Percentiles rank a stretch among this genome's conserved stretches.
These are phyloP conservation scores for Russula sp. DNA, from an alignment of 768 basidiomycete species.

Conservation along the genomic window DNA sequence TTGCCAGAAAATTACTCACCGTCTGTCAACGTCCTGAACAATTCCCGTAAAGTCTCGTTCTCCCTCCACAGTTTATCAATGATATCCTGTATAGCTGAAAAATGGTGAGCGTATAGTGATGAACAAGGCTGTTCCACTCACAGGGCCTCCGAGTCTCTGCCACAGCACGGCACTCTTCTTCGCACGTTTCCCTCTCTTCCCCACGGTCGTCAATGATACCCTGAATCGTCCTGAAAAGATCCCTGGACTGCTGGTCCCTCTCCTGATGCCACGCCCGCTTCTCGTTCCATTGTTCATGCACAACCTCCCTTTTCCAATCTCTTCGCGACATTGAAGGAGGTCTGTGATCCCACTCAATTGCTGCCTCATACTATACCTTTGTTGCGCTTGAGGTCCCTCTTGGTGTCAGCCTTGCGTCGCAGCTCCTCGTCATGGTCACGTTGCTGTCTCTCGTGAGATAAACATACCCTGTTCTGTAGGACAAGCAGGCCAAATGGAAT, in stretches of 20 bases:
- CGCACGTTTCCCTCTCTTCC: conserved; percentile 43
- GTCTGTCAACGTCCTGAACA: conserved; percentile 50
- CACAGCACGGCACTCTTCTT: conserved; percentile 47
- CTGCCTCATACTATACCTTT: no score
- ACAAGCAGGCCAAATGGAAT: no score
- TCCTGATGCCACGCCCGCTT: conserved; percentile 53
- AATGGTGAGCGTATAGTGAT: conserved; percentile 20
- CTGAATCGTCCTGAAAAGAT: conserved; percentile 56
- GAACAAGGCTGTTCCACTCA: conserved; percentile 29
- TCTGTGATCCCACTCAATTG: no score
- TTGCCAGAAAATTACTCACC: conserved; percentile 36
- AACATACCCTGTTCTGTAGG: no score
- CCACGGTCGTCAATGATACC: conserved; percentile 53
- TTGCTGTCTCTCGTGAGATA: no score
- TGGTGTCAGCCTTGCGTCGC: no score
- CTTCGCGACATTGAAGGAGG: no score
- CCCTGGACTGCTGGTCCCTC: conserved; percentile 52
- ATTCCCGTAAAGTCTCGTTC: conserved; percentile 53
- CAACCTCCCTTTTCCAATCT: conserved; percentile 51
- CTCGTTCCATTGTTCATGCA: conserved; percentile 58
- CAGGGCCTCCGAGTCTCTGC: conserved; percentile 56
- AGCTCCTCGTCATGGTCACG: no score
- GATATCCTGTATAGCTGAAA: conserved; percentile 51
- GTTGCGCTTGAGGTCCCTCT: no score
- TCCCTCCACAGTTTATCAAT: conserved; percentile 54